These are phyloP conservation scores for Apophysomyces variabilis DNA, from an alignment of 371 early-diverging fungal genomes.

Conservation along the genomic window DNA sequence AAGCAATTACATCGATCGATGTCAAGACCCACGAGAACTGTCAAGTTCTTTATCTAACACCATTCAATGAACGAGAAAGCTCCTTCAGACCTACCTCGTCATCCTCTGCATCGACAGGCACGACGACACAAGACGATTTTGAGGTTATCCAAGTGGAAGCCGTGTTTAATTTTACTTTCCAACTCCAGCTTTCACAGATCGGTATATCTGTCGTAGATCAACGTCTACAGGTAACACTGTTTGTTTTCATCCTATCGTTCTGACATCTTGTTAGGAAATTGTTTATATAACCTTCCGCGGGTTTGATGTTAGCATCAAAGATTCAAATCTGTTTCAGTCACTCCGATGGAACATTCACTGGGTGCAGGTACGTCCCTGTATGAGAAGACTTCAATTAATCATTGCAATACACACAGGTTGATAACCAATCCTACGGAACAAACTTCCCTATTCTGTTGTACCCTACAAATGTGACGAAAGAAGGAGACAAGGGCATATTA, in stretches of 20 bases:
- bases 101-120: constrained; percentile 26
- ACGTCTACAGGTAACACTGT: constrained; percentile 40
- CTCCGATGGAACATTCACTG: constrained; percentile 80
- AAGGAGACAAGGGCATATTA: constrained; percentile 60
- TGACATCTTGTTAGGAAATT: constrained; percentile 66
- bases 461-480: constrained; percentile 82
- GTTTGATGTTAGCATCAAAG: constrained; percentile 73
- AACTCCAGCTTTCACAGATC: constrained; percentile 82
- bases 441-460: constrained; percentile 89
- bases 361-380: constrained; percentile 55
- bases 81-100: constrained; percentile 54
- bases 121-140: constrained; percentile 55
- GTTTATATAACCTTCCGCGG: constrained; percentile 81
- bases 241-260: neutral
- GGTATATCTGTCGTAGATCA: constrained; percentile 88
- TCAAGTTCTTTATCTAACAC: constrained; percentile 78
- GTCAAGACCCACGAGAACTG: constrained; percentile 83
- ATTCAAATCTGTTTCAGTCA: constrained; percentile 78
- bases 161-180: constrained; percentile 64
- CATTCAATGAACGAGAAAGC: constrained; percentile 71
- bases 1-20: constrained; percentile 77
- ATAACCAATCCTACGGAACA: constrained; percentile 90
- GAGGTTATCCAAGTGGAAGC: constrained; percentile 61
- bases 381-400: no score
- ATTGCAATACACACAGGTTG: constrained; percentile 57